Base-by-base conservation (phyloP, 1,284 basidiomycete genomes). In the Trichosporon asahii region DNA sequence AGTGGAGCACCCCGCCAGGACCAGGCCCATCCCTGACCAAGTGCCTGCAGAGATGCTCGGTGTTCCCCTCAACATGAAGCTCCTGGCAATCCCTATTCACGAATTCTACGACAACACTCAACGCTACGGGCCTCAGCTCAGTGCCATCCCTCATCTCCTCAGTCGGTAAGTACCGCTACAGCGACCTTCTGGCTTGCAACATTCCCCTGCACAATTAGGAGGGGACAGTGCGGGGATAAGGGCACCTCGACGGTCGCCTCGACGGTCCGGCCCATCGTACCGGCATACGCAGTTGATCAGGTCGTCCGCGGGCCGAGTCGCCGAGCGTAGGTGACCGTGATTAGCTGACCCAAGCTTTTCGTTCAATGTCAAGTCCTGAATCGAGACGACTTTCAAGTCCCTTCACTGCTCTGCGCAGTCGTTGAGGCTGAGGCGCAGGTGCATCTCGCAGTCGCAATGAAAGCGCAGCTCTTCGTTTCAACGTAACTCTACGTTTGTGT, bases 11-110 rank as follows among this genome's bases (percentile, higher is more conserved):
- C 65, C 29, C 15, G 40, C 57, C 8, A 23, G 21, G 9, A 53
- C 49, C 9, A 18, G 49, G 21, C 21, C 18, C 49, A 53, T 53
- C 49, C 49, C 49, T 53, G 27, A 64, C 15, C 23, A 18, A 55
- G 7, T 25, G 31, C 49, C 65, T 71, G 49, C 83, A 98, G 95
- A 97, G 83, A 91, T 95, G 11, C 89, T 99, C 14, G 94, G 94
- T 1, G 94, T 98, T 1, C 96, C 96, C 0, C 94, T 94, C 84
- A 99, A 99, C 84, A 98, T 98, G 95, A 98, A 98, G 83, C 88
- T 98, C 1, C 89, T 98, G 37, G 94, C 93, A 1, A 95, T 97
- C 65, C 96, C 96, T 0, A 86, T 99, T 35, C 98, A 96, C 78
- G 96, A 99, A 84, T 87, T 98, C 15, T 99, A 98, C 80, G 96